Percentiles rank a stretch among this genome's conserved stretches.
Evolutionary conservation across 1,284 basidiomycete genomes (phyloP).

Genomic region (Malassezia yamatoensis): DNA sequence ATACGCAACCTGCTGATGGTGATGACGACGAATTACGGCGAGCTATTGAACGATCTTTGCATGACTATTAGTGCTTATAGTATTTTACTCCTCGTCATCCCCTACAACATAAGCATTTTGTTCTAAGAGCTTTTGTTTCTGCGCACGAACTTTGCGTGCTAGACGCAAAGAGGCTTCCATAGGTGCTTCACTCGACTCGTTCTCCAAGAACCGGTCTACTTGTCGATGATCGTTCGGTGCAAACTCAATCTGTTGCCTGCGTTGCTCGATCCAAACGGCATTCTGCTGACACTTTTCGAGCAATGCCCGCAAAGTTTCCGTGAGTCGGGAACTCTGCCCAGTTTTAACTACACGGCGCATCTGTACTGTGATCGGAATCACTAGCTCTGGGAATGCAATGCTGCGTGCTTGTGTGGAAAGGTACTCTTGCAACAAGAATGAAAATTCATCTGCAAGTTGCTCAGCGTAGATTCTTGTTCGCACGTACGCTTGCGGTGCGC

Average conservation of each 20-base stretch:
- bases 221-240: conserved; percentile 26
- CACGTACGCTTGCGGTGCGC: conserved; percentile 75
- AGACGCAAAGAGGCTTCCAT: conserved; percentile 36
- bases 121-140: conserved; percentile 36
- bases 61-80: conserved; percentile 22
- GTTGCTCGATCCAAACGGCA: conserved; percentile 29
- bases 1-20: not conserved
- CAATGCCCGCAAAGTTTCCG: conserved; percentile 25
- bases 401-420: conserved; percentile 53
- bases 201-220: conserved; percentile 21
- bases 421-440: conserved; percentile 68
- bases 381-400: conserved; percentile 82
- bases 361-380: conserved; percentile 66
- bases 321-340: conserved; percentile 29
- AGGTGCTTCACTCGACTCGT: conserved; percentile 30
- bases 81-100: conserved; percentile 18
- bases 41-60: conserved; percentile 36
- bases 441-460: conserved; percentile 69
- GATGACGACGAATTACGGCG: conserved; percentile 20
- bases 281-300: conserved; percentile 40
- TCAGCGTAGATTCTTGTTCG: conserved; percentile 80
- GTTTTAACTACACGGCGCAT: conserved; percentile 35
- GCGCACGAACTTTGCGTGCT: conserved; percentile 41
- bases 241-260: conserved; percentile 35
- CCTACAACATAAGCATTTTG: conserved; percentile 27